Evolutionary conservation across 2,329 filamentous ascomycete genomes (phyloP).

Genomic region (Exophiala viscosa): DNA sequence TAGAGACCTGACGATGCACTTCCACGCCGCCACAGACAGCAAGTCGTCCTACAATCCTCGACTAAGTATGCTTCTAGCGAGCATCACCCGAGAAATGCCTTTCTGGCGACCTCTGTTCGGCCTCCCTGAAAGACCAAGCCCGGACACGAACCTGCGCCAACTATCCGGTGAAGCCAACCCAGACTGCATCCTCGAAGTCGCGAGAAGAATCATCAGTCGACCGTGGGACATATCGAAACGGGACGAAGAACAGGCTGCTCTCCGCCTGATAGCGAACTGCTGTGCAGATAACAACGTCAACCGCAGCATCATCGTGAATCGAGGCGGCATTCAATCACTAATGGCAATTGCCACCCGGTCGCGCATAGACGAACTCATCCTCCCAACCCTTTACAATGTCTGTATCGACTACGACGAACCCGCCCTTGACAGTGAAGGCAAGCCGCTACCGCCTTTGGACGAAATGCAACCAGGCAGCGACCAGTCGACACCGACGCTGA

Average conservation of each 20-base stretch:
- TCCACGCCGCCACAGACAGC: background rate
- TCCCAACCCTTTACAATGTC: slow-evolving; percentile 28
- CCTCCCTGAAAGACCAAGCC: background rate
- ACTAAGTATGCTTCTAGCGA: slow-evolving; percentile 13
- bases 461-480: background rate
- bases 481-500: slow-evolving; percentile 5
- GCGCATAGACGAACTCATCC: slow-evolving; percentile 20
- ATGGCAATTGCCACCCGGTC: slow-evolving; percentile 8
- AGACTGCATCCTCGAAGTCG: slow-evolving; percentile 25
- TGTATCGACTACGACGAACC: slow-evolving; percentile 26
- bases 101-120: slow-evolving; percentile 24
- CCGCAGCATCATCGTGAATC: slow-evolving; percentile 21
- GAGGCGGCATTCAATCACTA: slow-evolving; percentile 19
- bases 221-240: background rate
- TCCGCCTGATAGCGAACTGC: slow-evolving; percentile 27
- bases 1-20: slow-evolving; percentile 4
- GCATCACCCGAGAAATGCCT: slow-evolving; percentile 18
- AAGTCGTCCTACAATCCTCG: background rate
- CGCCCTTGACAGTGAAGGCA: slow-evolving; percentile 9
- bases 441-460: slow-evolving; percentile 7
- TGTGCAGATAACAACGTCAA: slow-evolving; percentile 29
- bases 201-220: slow-evolving; percentile 12
- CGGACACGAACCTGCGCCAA: background rate
- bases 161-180: slow-evolving; percentile 1
- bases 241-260: slow-evolving; percentile 13